A percentile compares a stretch with the other conserved stretches of the same genome.
Evolutionary conservation across 108 stramenopile species (phyloP).

Genomic region (Epipyxis sp.): DNA sequence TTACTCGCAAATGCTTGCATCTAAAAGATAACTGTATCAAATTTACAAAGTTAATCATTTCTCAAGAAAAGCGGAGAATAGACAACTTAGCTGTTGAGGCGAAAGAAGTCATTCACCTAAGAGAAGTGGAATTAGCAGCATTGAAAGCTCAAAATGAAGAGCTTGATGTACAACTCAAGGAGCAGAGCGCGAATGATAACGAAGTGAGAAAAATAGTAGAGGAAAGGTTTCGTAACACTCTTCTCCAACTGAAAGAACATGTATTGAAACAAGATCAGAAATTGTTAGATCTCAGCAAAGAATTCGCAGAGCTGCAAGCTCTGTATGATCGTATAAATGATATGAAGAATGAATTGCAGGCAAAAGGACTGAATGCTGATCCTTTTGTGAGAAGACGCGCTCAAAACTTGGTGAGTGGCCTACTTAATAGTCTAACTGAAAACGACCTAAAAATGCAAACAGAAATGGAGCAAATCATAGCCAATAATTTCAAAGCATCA

Average conservation of each 20-base stretch:
- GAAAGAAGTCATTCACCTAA: background rate
- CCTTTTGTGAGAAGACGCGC: background rate
- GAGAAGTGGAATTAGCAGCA: background rate
- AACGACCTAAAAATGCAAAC: background rate
- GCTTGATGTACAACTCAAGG: background rate
- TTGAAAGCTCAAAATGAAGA: background rate
- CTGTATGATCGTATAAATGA: background rate
- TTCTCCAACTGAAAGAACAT: background rate
- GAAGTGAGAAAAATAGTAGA: background rate
- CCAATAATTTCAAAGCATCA: background rate
- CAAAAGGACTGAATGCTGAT: background rate
- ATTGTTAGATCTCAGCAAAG: background rate
- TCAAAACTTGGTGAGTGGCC: background rate
- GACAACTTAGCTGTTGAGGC: background rate
- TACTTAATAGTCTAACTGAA: background rate
- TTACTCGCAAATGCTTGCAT: no score
- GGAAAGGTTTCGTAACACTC: background rate
- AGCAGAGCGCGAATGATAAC: background rate
- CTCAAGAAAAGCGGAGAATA: background rate
- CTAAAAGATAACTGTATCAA: background rate
- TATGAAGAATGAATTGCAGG: background rate
- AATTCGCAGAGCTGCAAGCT: background rate
- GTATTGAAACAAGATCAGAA: background rate
- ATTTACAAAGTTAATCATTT: background rate
- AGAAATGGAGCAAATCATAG: background rate